Base-by-base conservation (phyloP, 129 eudicot genomes). In the Escallonia herrerae region DNA sequence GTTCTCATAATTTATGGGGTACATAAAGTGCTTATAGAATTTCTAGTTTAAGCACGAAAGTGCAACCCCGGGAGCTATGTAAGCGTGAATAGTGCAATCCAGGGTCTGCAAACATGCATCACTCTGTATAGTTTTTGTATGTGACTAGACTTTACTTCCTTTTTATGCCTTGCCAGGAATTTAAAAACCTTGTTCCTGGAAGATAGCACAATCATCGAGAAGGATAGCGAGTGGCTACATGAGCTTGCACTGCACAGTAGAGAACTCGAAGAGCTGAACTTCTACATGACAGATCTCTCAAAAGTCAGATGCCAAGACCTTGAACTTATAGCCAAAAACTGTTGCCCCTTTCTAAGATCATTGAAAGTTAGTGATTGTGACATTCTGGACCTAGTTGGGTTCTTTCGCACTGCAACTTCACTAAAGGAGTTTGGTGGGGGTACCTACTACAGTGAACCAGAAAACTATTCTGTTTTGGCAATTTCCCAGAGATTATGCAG, bases 211-310 rank as follows among this genome's bases (percentile, higher is more conserved):
- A 71, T 77, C 48, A 2, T 6, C 40, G 77, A 77, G 33, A 52
- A 9, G 4, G 75, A 43, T 66, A 77, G 77, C 53, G 81, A 77
- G n/a, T 77, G 81, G 81, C 67, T 77, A 8, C 77, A 77, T 12
- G 73, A 77, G 72, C 77, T 77, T 13, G 72, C 77, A n/a, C 13
- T 59, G 42, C 58, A 77, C 66, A 77, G 64, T 51, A 65, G 15
- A 11, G 69, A 37, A 42, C 77, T 77, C 3, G 73, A 72, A 42
- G 66, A 65, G 3, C 54, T 77, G 48, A 77, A 72, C 60, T 77
- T 71, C 47, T 77, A 77, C 66, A 58, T 65, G 81, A 65, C 73
- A 3, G 69, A 62, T 5, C 60, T 77, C n/a, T 61, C 60, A 38
- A 44, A 71, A 65, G 71, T 72, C 48, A 54, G 60, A 12, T 42